These are phyloP conservation scores for Colletotrichum neosansevieriae DNA, from an alignment of 2,329 filamentous ascomycete genomes.

Conservation along the genomic window DNA sequence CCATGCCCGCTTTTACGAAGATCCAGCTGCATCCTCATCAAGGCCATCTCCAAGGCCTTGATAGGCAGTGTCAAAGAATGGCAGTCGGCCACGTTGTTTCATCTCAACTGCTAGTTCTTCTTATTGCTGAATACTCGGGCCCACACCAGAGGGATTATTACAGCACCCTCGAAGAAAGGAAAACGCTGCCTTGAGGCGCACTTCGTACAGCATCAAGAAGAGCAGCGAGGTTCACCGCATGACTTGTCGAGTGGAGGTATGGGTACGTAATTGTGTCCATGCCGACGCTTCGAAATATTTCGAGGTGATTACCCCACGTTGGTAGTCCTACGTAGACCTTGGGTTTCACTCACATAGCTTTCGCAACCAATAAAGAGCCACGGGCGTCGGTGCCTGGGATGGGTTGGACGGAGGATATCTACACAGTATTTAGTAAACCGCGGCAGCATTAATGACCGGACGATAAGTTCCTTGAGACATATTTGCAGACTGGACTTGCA, in stretches of 20 bases:
- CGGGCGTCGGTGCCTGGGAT: no score
- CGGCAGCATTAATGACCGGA: not conserved
- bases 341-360: conserved; percentile 42
- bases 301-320: conserved; percentile 51
- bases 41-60: conserved; percentile 51
- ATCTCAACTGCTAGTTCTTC: conserved; percentile 43
- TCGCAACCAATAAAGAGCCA: no score
- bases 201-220: conserved; percentile 42
- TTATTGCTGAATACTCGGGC: conserved; percentile 50
- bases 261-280: no score
- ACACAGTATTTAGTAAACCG: not conserved
- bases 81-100: conserved; percentile 44
- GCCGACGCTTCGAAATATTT: conserved; percentile 47
- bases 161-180: conserved; percentile 52
- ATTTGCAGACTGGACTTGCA: not conserved
- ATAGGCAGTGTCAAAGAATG: conserved; percentile 53
- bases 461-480: no score
- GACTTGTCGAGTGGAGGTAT: conserved; percentile 46
- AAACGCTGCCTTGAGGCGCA: conserved; percentile 48
- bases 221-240: conserved; percentile 45
- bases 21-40: conserved; percentile 49
- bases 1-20: conserved; percentile 45
- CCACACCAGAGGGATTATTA: conserved; percentile 53
- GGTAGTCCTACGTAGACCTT: conserved; percentile 49
- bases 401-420: conserved; percentile 52